Conservation (phyloP, 2,329 filamentous ascomycete species). For the Ceratocystis harringtonii region DNA sequence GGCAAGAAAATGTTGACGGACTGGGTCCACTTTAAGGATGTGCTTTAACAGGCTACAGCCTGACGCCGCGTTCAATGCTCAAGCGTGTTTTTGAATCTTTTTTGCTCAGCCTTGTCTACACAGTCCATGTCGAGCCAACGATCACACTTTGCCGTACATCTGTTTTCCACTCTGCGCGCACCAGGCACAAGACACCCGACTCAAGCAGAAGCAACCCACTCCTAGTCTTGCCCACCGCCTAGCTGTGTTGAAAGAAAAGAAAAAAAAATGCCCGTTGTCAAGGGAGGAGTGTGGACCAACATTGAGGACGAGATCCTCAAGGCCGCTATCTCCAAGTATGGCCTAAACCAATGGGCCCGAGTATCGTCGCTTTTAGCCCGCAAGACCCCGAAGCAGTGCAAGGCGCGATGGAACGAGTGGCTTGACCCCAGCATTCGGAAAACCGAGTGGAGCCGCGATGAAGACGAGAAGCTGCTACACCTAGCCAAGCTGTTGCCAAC, state of each 20-base stretch:
- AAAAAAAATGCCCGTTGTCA: slow-evolving; percentile 50
- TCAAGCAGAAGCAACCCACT: neutral
- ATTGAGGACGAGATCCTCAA: slow-evolving; percentile 94
- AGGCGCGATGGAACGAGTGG: slow-evolving; percentile 97
- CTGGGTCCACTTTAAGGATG: slow-evolving; percentile 13
- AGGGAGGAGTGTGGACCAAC: slow-evolving; percentile 62
- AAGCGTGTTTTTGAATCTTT: slow-evolving; percentile 6
- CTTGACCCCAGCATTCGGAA: slow-evolving; percentile 95
- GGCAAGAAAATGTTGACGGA: neutral
- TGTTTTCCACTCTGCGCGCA: neutral
- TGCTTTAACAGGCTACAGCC: neutral
- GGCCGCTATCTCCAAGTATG: slow-evolving; percentile 86
- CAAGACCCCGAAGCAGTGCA: slow-evolving; percentile 98
- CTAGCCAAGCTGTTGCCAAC: slow-evolving; percentile 97
- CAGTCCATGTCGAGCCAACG: neutral
- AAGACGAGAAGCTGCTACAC: slow-evolving; percentile 93
- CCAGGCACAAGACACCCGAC: neutral
- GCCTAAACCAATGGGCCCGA: slow-evolving; percentile 93
- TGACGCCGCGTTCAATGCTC: neutral
- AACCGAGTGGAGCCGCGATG: slow-evolving; percentile 97
- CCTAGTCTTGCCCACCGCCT: neutral
- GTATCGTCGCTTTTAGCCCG: slow-evolving; percentile 92
- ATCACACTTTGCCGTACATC: neutral
- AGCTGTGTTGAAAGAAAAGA: no score
- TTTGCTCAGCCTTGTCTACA: slow-evolving; percentile 11